phyloP scores from a whole-genome alignment of 73 alveolate species.

The Symbiodinium pilosum region DNA sequence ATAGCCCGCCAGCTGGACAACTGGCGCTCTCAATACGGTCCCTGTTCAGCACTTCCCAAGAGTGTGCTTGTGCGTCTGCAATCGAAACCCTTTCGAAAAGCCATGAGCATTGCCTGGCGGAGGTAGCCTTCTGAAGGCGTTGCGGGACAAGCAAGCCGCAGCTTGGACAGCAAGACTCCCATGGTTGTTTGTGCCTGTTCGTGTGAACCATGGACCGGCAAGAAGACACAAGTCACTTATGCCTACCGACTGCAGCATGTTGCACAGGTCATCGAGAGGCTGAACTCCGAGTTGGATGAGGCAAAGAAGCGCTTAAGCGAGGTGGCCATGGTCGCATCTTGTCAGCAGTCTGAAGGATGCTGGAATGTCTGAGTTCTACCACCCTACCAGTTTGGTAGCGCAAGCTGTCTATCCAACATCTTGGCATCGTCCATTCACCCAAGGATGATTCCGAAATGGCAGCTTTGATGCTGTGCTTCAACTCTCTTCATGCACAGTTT shows the following conservation, averaged over 20 bases:
- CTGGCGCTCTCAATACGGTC: slow-evolving; percentile 14
- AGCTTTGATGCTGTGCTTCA: neutral
- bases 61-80: neutral
- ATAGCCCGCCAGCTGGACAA: slow-evolving; percentile 39
- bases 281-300: neutral
- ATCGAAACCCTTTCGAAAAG: neutral
- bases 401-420: too few relatives aligned
- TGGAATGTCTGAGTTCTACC: too few relatives aligned
- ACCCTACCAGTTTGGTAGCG: too few relatives aligned
- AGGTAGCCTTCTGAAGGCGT: slow-evolving; percentile 17
- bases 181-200: too few relatives aligned
- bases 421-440: too few relatives aligned
- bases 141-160: slow-evolving; percentile 50
- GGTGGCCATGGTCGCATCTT: slow-evolving; percentile 1
- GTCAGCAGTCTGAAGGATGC: too few relatives aligned
- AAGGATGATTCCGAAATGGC: slow-evolving; percentile 2
- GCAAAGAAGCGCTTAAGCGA: neutral
- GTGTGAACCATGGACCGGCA: too few relatives aligned
- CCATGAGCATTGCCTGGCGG: neutral
- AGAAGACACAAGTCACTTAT: too few relatives aligned
- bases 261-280: neutral
- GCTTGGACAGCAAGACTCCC: neutral
- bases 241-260: too few relatives aligned
- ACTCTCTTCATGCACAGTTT: too few relatives aligned
- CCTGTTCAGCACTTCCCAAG: neutral